Evolutionary conservation across 1,284 basidiomycete species (phyloP), one percentile per base, ranked within the genome.

Genomic region (Malassezia brasiliensis): DNA sequence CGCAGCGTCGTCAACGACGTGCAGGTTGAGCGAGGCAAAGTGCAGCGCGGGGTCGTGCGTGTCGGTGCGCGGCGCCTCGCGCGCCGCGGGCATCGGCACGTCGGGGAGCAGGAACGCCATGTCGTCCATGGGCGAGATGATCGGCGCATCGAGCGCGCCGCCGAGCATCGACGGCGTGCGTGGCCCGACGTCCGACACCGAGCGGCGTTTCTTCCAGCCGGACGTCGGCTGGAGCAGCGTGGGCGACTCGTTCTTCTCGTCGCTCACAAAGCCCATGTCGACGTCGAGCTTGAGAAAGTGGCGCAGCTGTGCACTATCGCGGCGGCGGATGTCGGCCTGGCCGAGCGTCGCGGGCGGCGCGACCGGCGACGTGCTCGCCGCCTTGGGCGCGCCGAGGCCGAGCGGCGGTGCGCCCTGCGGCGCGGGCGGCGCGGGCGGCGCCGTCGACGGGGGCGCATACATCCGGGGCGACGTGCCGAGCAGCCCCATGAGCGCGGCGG

Each of bases 281-380:
- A 56, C 54, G 42, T 56, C 54, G 44, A 56, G 20, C 39, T 56
- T 56, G 8, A 56, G 35, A 32, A 56, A 47, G 9, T 39, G 28
- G 20, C 47, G 47, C 37, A 48, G 35, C 28, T 47, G 45, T 17
- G 45, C 45, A 35, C 32, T 47, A 22, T 47, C 45, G 11, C 15
- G 31, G 2, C 45, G 45, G 10, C 45, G 45, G 15, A 1, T 4
- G 14, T 47, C 45, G 4, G 15, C 15, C 12, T 17, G 40, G 15
- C 5, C 19, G 20, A 15, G 14, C 40, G 12, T 20, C 15, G 12
- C 40, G 20, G 20, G 40, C 22, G 38, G n/a, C 9, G 40, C 14
- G 2, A 42, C 30, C n/a, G 40, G 22, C 38, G 17, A 22, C 22
- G 22, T 17, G 17, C 17, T 19, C 9, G 17, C 38, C 38, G 38